Conservation (phyloP, 176 grass and related monocot genomes). For the Paspalum notatum region DNA sequence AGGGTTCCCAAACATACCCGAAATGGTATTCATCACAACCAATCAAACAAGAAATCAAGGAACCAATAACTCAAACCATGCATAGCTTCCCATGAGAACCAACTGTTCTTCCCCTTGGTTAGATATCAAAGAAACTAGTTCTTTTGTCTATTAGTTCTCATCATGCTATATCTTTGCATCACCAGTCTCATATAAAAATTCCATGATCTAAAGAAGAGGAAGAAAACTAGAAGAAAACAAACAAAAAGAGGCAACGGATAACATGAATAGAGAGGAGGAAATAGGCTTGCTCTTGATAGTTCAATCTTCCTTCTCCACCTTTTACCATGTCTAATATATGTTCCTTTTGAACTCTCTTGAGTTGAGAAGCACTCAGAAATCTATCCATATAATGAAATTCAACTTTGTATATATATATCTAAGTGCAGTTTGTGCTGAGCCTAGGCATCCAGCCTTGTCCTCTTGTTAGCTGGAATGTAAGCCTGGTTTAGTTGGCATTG, state of each 20-base stretch:
- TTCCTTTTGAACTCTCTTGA: slow-evolving; percentile 24
- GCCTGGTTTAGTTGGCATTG: slow-evolving; percentile 34
- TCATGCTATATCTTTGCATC: not conserved
- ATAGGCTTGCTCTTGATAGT: not conserved
- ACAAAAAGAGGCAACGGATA: not conserved
- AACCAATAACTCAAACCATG: not conserved
- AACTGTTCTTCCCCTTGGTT: slow-evolving; percentile 8
- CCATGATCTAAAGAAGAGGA: not conserved
- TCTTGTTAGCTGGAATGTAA: slow-evolving; percentile 55
- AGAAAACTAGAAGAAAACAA: not conserved
- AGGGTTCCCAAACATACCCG: not conserved
- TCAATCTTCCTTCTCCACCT: not conserved
- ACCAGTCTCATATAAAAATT: not conserved
- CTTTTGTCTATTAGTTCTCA: not conserved
- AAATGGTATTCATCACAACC: not conserved
- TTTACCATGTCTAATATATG: slow-evolving; percentile 22
- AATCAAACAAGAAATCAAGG: not conserved
- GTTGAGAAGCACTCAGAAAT: slow-evolving; percentile 11
- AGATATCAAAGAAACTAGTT: not conserved
- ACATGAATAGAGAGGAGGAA: not conserved
- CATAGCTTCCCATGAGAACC: not conserved
- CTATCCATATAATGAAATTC: not conserved
- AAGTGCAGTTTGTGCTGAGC: slow-evolving; percentile 20
- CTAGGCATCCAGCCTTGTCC: slow-evolving; percentile 52
- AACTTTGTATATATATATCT: not conserved